Evolutionary conservation across 495 filamentous ascomycete species (phyloP), one percentile per base, ranked within the genome.

Genomic region (Penicillium pancosmium): DNA sequence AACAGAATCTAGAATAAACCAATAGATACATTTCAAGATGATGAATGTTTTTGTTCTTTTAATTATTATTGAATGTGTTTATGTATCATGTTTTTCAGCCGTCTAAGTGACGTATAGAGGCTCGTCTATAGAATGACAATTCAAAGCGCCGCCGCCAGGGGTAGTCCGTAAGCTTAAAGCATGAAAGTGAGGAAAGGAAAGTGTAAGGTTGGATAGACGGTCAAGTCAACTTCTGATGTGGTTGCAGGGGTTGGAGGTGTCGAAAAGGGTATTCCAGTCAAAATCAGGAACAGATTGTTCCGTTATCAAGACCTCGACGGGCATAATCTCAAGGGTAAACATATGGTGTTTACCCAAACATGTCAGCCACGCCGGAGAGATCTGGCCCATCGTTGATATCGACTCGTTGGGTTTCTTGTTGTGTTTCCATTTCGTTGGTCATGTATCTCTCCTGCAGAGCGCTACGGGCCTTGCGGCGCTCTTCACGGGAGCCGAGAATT

Each of bases 341-440:
- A 44, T 19, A 44, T 18, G 9, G 41, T 15, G 12, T 52, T 56
- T 69, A 86, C 35, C 78, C 84, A 72, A 91, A 91, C 81, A 91
- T 84, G 63, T 87, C 86, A 33, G 85, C 84, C 33, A 91, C 76
- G 2, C 86, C 87, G 23, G 80, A 81, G 25, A 91, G 72, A 68
- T 88, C 85, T 5, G 86, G 82, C 12, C 79, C 81, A 57, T 83
- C 79, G 55, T 87, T 84, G 54, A 82, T 80, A 57, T 83, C 71
- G 18, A 73, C 80, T 61, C 67, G 80, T 60, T 56, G 69, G 34
- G 65, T 68, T 27, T 83, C 74, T 44, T 70, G 60, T 19, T 80
- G 76, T 4, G 69, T 69, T 10, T 80, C 78, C 78, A 80, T 79
- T 47, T 78, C 76, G 23, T 69, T 71, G 36, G 72, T 75, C 79